Base-by-base conservation (phyloP, 2,329 filamentous ascomycete genomes). In the Leptographium wingfieldii region DNA sequence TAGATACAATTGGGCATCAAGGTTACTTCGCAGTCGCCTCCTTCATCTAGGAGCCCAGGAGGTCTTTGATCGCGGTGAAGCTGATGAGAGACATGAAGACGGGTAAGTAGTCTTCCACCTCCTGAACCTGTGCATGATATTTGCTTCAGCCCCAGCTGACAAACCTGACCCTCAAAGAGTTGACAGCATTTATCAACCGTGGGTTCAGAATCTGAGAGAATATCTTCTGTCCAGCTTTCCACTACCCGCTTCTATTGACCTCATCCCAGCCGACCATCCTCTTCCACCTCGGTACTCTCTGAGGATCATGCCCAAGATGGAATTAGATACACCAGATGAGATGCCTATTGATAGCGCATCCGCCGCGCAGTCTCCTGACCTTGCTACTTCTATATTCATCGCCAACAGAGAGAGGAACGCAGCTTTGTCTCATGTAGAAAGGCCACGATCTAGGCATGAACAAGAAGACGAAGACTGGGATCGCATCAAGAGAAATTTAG, bases 61-160 rank as follows among this genome's bases (percentile, higher is more conserved):
- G 55, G 82, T 94, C 63, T 87, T 88, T 67, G 83, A 86, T 49
- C 78, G 85, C 46, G 94, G 90, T 14, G 94, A 99, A 72, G 91
- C 87, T 27, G 94, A 99, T 69, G 92, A 96, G 67, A 90, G 95
- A 69, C 91, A 96, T 75, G 84, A 90, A 31, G 92, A 97, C 73
- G 92, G 92, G 85, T 94, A 75, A 66, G 81, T 75, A n/a, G 10
- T 58, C 58, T 16, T 63, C 4, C 9, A 48, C 14, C 27, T 29
- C 29, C n/a, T 54, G 25, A 12, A n/a, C 11, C 53, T 38, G n/a
- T 12, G 27, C 51, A 31, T 22, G 2, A n/a, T 10, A 40, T 9
- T 11, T 35, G 48, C 1, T 51, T 6, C 22, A 53, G 19, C 33
- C 25, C n/a, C 57, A 55, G 12, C 46, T 62, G 29, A 59, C 57